Percentiles rank a stretch among this genome's conserved stretches.
phyloP scores from a whole-genome alignment of 306 rosid species.

The Vicia villosa region DNA sequence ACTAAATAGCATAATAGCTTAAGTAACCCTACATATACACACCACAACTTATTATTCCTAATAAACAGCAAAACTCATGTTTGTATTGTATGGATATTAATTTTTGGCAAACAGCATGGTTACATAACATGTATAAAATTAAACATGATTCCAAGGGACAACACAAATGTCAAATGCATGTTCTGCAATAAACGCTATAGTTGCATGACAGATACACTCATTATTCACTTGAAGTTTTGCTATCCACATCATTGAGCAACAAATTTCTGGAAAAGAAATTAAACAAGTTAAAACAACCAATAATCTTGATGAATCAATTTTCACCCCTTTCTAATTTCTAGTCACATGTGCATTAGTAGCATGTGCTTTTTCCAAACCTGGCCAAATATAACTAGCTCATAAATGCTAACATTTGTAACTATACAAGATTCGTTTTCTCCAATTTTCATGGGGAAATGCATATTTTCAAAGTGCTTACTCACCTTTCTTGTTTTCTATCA shows the following conservation, averaged over 20 bases:
- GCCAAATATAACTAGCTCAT: neutral
- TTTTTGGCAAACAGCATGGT: neutral
- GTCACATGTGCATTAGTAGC: neutral
- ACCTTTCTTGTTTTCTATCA: constrained; percentile 35
- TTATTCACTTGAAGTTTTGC: constrained; percentile 2
- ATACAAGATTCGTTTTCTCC: constrained; percentile 37
- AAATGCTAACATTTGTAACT: constrained; percentile 24
- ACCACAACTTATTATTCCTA: neutral
- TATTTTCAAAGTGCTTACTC: constrained; percentile 41
- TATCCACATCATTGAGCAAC: constrained; percentile 17
- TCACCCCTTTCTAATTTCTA: neutral
- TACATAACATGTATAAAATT: neutral
- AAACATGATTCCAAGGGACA: constrained; percentile 10
- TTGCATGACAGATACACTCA: constrained; percentile 8
- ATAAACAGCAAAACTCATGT: neutral
- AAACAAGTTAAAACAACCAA: neutral
- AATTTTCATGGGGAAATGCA: constrained; percentile 46
- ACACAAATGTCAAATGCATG: constrained; percentile 6
- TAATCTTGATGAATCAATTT: neutral
- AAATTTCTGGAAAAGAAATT: neutral
- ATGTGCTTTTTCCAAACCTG: neutral
- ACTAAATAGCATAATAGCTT: neutral
- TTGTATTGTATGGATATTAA: neutral
- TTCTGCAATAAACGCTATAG: constrained; percentile 18
- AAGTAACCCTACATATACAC: neutral